Percentiles rank a stretch among this genome's conserved stretches.
Conservation (phyloP, 2,329 filamentous ascomycete species). For the Dichotomopilus funicola region DNA sequence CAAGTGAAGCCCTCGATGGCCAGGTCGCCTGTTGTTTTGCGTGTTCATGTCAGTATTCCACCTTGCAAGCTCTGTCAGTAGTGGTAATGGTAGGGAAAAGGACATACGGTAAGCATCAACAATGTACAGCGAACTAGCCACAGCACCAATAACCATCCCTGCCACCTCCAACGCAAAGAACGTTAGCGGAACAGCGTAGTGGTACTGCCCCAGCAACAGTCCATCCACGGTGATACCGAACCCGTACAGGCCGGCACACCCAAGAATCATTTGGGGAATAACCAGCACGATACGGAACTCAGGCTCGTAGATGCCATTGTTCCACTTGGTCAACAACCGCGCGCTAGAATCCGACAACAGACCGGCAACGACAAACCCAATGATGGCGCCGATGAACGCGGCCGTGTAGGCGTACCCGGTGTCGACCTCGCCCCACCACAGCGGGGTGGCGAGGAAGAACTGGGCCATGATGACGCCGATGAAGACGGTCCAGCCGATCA, state of each 20-base stretch:
- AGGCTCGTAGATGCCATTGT: conserved; percentile 80
- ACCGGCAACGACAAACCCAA: conserved; percentile 72
- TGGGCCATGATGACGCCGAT: conserved; percentile 78
- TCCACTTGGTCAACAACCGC: conserved; percentile 61
- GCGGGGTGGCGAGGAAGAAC: conserved; percentile 72
- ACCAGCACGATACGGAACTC: conserved; percentile 84
- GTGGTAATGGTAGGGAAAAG: background rate
- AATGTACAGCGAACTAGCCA: conserved; percentile 79
- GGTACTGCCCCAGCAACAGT: conserved; percentile 48
- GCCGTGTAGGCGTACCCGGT: conserved; percentile 85
- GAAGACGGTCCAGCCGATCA: conserved; percentile 95
- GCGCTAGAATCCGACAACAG: conserved; percentile 67
- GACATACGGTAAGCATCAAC: conserved; percentile 81
- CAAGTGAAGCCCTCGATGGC: conserved; percentile 85
- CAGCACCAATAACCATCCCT: conserved; percentile 87
- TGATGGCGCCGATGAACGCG: conserved; percentile 74
- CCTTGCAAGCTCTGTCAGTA: background rate
- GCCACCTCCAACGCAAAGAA: conserved; percentile 81
- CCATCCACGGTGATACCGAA: conserved; percentile 69
- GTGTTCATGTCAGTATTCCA: conserved; percentile 10
- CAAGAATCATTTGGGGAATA: conserved; percentile 72
- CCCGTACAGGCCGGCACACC: conserved; percentile 72
- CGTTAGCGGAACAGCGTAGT: conserved; percentile 67
- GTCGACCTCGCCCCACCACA: conserved; percentile 73
- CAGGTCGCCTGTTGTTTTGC: conserved; percentile 53